Percentiles rank a stretch among this genome's conserved stretches.
Evolutionary conservation across 169 alveolate genomes (phyloP).

Genomic region (Eimeria zaria): DNA sequence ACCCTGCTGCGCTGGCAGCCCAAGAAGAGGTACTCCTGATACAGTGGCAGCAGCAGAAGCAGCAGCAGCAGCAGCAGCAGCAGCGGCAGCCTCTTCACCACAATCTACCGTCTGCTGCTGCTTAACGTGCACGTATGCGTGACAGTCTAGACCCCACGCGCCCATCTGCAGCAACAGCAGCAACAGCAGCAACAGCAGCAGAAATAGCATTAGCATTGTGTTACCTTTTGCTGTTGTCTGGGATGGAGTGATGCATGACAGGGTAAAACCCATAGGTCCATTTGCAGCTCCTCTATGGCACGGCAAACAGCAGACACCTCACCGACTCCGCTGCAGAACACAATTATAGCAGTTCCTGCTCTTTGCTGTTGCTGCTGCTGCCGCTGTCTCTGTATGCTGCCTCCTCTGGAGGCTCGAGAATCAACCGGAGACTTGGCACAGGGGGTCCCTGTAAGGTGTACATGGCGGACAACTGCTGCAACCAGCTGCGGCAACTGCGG

Average conservation of each 20-base stretch:
- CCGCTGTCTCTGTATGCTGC: neutral
- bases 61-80: neutral
- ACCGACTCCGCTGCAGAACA: conserved; percentile 98
- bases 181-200: conserved; percentile 33
- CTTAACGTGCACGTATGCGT: too few species aligned
- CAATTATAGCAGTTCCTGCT: conserved; percentile 94
- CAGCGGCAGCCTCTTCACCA: neutral
- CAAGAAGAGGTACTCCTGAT: neutral
- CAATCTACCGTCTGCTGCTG: too few species aligned
- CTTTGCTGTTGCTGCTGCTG: conserved; percentile 67
- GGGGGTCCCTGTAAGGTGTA: conserved; percentile 88
- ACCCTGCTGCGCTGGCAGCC: neutral
- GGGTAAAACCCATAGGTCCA: conserved; percentile 95
- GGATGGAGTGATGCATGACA: conserved; percentile 98
- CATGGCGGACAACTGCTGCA: conserved; percentile 68
- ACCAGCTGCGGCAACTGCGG: conserved; percentile 68
- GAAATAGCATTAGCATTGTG: too few species aligned
- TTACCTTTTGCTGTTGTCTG: conserved; percentile 96
- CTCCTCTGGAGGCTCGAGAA: neutral
- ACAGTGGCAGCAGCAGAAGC: neutral
- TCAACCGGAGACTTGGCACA: neutral
- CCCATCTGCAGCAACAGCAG: neutral
- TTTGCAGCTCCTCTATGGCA: conserved; percentile 91
- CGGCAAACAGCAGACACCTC: conserved; percentile 91
- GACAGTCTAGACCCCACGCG: too few species aligned